Evolutionary conservation across 2,329 filamentous ascomycete genomes (phyloP).

Genomic region (Dothiorella sarmentorum): DNA sequence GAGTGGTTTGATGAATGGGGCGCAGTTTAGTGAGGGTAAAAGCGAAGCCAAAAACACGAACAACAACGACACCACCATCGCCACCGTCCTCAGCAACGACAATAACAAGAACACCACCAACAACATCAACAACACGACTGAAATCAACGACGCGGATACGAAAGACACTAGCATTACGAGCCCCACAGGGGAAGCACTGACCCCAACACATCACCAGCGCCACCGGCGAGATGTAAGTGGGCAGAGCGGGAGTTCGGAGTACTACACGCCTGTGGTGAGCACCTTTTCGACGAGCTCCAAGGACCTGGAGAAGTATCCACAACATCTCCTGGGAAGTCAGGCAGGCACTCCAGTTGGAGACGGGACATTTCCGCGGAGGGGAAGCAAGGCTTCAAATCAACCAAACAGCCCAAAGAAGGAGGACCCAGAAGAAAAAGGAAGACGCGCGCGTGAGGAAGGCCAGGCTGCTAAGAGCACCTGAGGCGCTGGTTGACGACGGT

Average conservation of each 20-base stretch:
- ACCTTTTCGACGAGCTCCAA: slow-evolving; percentile 52
- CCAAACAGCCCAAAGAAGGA: slow-evolving; percentile 12
- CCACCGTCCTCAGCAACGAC: neutral
- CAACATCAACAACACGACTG: neutral
- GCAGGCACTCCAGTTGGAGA: slow-evolving; percentile 10
- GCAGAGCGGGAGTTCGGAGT: slow-evolving; percentile 12
- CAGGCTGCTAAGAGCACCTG: slow-evolving; percentile 1
- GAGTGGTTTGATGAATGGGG: slow-evolving; percentile 41
- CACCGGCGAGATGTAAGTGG: slow-evolving; percentile 25
- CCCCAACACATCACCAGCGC: slow-evolving; percentile 36
- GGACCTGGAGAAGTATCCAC: slow-evolving; percentile 47
- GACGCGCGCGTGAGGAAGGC: neutral
- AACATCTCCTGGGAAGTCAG: slow-evolving; percentile 35
- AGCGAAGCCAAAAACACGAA: neutral
- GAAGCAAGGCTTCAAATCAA: slow-evolving; percentile 14
- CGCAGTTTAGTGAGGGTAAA: neutral
- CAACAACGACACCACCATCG: neutral
- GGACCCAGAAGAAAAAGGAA: slow-evolving; percentile 6
- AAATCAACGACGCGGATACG: slow-evolving; percentile 15
- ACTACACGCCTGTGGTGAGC: slow-evolving; percentile 46
- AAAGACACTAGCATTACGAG: slow-evolving; percentile 28
- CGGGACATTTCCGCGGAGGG: slow-evolving; percentile 8
- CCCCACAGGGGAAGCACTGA: slow-evolving; percentile 38
- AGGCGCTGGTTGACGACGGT: slow-evolving; percentile 13
- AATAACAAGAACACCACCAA: neutral